These are phyloP conservation scores for Panaeolus cyanescens DNA, from an alignment of 768 basidiomycete species.

Conservation along the genomic window DNA sequence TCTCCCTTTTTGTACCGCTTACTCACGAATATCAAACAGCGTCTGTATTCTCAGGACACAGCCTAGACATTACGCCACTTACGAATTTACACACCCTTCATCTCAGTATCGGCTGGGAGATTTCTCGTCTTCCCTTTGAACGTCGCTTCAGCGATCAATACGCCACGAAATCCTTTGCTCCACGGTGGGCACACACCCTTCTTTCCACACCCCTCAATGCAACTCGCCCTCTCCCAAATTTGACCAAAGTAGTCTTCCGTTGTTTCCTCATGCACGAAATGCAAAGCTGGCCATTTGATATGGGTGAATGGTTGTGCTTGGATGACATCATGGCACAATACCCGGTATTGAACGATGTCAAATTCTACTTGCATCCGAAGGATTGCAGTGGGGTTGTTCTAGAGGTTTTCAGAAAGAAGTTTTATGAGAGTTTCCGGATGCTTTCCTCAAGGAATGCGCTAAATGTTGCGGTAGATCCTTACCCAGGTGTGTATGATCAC, in stretches of 20 bases:
- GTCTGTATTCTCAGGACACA: background rate
- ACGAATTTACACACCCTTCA: background rate
- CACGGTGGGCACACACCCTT: background rate
- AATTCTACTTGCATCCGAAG: background rate
- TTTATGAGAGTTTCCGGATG: background rate
- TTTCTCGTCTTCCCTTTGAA: background rate
- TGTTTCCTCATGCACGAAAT: background rate
- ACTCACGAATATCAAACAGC: background rate
- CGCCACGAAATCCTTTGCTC: background rate
- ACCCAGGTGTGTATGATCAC: background rate
- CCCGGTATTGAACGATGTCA: background rate
- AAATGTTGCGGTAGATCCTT: background rate
- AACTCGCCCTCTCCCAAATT: background rate
- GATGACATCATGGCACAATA: background rate
- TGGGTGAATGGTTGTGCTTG: background rate
- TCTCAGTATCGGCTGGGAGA: background rate
- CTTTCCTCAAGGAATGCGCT: background rate
- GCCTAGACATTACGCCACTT: background rate
- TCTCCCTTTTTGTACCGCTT: background rate
- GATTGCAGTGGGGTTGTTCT: background rate
- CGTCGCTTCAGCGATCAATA: background rate
- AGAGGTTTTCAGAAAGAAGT: background rate
- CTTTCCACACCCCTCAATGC: background rate
- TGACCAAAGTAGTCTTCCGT: background rate
- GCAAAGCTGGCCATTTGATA: background rate